Evolutionary conservation across 495 filamentous ascomycete genomes (phyloP), one percentile per base, ranked within the genome.

Genomic region (Aspergillus incahuasiensis): DNA sequence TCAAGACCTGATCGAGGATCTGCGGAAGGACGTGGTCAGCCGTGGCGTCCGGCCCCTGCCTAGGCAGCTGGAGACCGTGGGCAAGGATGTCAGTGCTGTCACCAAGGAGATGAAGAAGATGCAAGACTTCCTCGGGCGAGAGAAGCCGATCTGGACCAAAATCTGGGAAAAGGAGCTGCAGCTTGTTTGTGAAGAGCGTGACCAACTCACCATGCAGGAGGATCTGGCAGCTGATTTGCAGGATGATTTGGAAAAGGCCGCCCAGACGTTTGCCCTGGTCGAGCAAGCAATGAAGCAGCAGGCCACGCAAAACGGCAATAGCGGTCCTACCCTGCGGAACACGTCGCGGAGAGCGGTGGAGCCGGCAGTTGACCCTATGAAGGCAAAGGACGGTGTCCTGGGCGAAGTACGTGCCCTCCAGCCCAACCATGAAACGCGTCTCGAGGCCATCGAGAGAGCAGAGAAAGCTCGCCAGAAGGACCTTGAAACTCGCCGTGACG

Each of bases 151-250:
- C 43, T 99, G 94, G 90, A 95, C 88, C 21, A 96, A 96, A 79
- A 94, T 97, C 56, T 97, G 95, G 94, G 91, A 97, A 80, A 88
- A 90, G 71, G 91, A 97, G 63, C 76, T 99, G 44, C 86, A 96
- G 69, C 80, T 90, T 45, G 94, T 99, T 13, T 97, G 92, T 73
- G 90, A 92, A 59, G 95, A 96, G 58, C 85, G 91, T 62, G 92
- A 97, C 64, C 84, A 95, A 63, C 80, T 97, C 50, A 94, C 89
- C 16, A 86, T 96, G 76, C 90, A 95, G 71, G 94, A 99, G 70
- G 94, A 96, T 40, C 81, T 97, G 20, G 88, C 89, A 54, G 83
- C 90, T 9, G 94, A 99, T 74, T 71, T 99, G 44, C 83, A 95
- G 58, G 91, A 96, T 57, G 94, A 99, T 72, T 76, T 99, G 30